Evolutionary conservation across 2,329 filamentous ascomycete genomes (phyloP).

Genomic region (Cladobotryum mycophilum): DNA sequence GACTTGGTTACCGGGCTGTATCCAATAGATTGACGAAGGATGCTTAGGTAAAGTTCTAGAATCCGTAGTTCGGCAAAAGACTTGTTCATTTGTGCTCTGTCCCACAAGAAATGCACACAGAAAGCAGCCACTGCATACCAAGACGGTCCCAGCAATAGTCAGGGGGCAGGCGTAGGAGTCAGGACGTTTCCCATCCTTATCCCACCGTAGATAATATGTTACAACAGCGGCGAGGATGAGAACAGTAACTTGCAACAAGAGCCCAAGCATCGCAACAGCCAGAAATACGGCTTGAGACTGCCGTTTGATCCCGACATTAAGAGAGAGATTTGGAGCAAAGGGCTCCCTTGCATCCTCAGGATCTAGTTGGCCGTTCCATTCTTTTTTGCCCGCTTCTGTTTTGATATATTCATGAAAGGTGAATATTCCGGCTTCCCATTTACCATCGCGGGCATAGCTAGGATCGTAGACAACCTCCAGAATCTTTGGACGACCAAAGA

Average conservation of each 20-base stretch:
- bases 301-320: conserved; percentile 4
- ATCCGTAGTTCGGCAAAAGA: background rate
- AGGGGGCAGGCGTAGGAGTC: conserved; percentile 11
- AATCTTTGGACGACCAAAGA: conserved; percentile 27
- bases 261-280: background rate
- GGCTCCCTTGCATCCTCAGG: background rate
- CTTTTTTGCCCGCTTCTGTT: background rate
- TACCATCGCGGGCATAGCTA: background rate
- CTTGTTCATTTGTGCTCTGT: conserved; percentile 11
- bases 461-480: conserved; percentile 23
- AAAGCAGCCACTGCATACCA: conserved; percentile 14
- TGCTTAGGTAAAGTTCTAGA: background rate
- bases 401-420: background rate
- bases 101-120: conserved; percentile 15
- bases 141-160: conserved; percentile 13
- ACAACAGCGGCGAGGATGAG: conserved; percentile 9
- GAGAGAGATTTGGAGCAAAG: conserved; percentile 4
- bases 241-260: background rate
- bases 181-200: background rate
- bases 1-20: conserved; percentile 15
- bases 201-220: conserved; percentile 8
- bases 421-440: background rate
- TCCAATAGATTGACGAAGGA: conserved; percentile 8
- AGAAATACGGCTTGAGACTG: background rate
- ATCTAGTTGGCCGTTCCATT: background rate